Base-by-base conservation (phyloP, 1,284 basidiomycete species). In the Sporisorium sorghi region DNA sequence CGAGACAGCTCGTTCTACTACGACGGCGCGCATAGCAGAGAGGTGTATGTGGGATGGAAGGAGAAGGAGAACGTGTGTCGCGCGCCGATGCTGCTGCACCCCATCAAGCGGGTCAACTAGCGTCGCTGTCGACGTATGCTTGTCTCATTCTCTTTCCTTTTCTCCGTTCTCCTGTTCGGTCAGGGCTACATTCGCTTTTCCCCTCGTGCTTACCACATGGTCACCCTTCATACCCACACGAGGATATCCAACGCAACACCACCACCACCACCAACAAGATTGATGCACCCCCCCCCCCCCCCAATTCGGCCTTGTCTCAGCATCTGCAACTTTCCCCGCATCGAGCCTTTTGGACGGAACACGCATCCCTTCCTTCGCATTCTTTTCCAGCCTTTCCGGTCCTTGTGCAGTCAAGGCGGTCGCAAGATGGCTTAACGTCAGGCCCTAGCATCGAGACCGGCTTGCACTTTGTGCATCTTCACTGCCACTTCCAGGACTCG, bases 11-110 rank as follows among this genome's bases (percentile, higher is more conserved):
- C 77, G 42, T 83, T 83, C 70, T 83, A 83, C 71, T 83, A 84
- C 62, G 82, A 84, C 61, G 76, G 82, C 12, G 62, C 62, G 48
- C 83, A 84, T 59, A 73, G 76, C 50, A 80, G 73, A 62, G 83
- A 83, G 60, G 65, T 84, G 42, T 84, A 84, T 59, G 67, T 83
- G 52, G 83, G 82, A 40, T 84, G 83, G 83, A 83, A 83, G 72
- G 71, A 71, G 49, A 68, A 73, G 62, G 78, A 80, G 35, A 76
- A 82, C 43, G 83, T 83, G 24, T 84, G 83, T 61, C 71, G 83
- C 43, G 78, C 79, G 39, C 83, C 83, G 15, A 77, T 80, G 63
- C 69, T 84, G 44, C 63, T 84, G 50, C 83, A 84, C 54, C 83
- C 83, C 9, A 83, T 84, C 74, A 84, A 84, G 76, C 73, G 74